Conservation (phyloP, 352 stramenopile genomes). For the Discostella stelligera region DNA sequence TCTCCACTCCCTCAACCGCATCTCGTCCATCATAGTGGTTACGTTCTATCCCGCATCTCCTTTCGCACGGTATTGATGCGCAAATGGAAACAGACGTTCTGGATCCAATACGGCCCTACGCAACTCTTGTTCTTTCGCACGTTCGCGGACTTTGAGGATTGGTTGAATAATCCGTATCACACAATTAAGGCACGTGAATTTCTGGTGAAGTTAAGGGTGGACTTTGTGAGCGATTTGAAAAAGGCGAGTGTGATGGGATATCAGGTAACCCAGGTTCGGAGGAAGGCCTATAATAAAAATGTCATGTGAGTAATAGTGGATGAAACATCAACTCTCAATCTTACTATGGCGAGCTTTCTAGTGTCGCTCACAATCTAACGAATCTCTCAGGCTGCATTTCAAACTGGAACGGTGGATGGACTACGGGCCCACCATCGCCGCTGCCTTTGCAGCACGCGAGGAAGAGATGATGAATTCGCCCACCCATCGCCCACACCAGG, state of each 20-base stretch:
- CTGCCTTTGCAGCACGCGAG: constrained; percentile 83
- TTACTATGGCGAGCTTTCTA: not conserved
- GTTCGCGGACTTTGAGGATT: constrained; percentile 77
- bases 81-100: constrained; percentile 84
- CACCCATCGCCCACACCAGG: constrained; percentile 12
- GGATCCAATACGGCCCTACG: constrained; percentile 76
- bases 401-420: constrained; percentile 87
- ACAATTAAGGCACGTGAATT: constrained; percentile 72
- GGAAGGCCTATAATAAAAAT: constrained; percentile 79
- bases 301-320: constrained; percentile 52
- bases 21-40: constrained; percentile 68
- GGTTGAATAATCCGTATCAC: constrained; percentile 83
- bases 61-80: constrained; percentile 82
- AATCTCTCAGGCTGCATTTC: constrained; percentile 75
- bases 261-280: constrained; percentile 76
- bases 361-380: not conserved
- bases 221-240: constrained; percentile 83
- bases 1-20: constrained; percentile 66
- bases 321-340: not conserved
- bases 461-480: constrained; percentile 69
- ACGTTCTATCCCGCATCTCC: constrained; percentile 77
- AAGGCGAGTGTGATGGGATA: constrained; percentile 80
- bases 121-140: constrained; percentile 76
- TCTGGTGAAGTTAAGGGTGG: constrained; percentile 81
- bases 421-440: constrained; percentile 86